phyloP scores from a whole-genome alignment of 441 rosid species.

The Aleurites moluccanus region DNA sequence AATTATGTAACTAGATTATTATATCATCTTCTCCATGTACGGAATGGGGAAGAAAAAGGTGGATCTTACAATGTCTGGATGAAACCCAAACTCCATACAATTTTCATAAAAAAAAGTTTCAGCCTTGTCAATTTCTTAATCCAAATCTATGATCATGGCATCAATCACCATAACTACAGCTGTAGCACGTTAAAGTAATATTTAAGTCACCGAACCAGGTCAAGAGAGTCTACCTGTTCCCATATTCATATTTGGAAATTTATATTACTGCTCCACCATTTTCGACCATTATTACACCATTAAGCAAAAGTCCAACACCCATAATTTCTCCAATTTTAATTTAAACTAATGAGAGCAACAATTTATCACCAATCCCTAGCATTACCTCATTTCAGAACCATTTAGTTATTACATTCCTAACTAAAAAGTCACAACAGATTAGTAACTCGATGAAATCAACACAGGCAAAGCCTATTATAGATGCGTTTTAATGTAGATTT shows the following conservation, averaged over 20 bases:
- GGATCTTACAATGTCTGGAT: not conserved
- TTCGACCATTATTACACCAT: not conserved
- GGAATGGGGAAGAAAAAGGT: not conserved
- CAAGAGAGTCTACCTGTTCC: not conserved
- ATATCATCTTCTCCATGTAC: not conserved
- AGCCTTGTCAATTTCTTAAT: not conserved
- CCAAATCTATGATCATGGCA: not conserved
- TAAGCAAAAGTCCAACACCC: not conserved
- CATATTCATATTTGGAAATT: not conserved
- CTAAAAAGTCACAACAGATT: not conserved
- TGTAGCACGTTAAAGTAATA: not conserved
- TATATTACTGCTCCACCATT: not conserved
- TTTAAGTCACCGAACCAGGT: not conserved
- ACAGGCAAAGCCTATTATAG: not conserved
- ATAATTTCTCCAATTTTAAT: not conserved
- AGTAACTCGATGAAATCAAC: too few species aligned
- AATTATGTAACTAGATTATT: not conserved
- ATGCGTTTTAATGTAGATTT: not conserved
- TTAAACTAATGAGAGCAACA: not conserved
- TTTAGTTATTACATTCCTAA: not conserved
- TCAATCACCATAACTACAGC: conserved; percentile 3
- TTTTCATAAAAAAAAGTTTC: not conserved
- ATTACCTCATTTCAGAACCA: not conserved
- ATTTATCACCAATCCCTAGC: not conserved
- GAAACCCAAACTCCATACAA: not conserved